These are phyloP conservation scores for Exidia glandulosa DNA, from an alignment of 768 basidiomycete species.

Conservation along the genomic window DNA sequence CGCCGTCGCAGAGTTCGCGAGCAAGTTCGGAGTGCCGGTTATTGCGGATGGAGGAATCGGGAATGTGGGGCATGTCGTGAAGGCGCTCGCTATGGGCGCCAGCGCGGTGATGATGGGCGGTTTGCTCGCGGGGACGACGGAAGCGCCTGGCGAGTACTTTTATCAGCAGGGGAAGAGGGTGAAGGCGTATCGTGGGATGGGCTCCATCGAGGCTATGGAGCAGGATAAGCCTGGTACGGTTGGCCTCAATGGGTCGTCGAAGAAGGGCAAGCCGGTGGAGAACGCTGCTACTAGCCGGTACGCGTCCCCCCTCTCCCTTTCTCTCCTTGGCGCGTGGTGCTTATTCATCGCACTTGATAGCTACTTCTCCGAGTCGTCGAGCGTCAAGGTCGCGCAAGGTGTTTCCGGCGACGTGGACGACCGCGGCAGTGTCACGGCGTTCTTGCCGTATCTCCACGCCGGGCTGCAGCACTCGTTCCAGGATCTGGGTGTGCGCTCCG, in stretches of 20 bases:
- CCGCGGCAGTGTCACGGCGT: slow-evolving; percentile 89
- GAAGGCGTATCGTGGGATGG: slow-evolving; percentile 99
- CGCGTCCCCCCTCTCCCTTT: no score
- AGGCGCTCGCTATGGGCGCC: slow-evolving; percentile 88
- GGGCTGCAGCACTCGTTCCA: slow-evolving; percentile 92
- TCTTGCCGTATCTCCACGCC: slow-evolving; percentile 73
- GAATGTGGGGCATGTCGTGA: slow-evolving; percentile 96
- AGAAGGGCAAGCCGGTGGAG: slow-evolving; percentile 44
- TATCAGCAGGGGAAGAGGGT: slow-evolving; percentile 98
- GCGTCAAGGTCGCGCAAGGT: slow-evolving; percentile 93
- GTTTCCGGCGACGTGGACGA: slow-evolving; percentile 96
- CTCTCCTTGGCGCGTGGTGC: no score
- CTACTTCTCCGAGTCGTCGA: slow-evolving; percentile 88
- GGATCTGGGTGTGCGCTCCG: slow-evolving; percentile 72
- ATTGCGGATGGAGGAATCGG: slow-evolving; percentile 93
- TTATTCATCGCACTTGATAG: no score
- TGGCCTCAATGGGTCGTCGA: slow-evolving; percentile 21
- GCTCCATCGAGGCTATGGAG: slow-evolving; percentile 89
- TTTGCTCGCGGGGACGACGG: slow-evolving; percentile 87
- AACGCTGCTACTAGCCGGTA: slow-evolving; percentile 95
- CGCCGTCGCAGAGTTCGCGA: slow-evolving; percentile 87
- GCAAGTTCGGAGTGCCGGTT: slow-evolving; percentile 89
- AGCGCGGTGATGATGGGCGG: slow-evolving; percentile 99
- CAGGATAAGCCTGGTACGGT: slow-evolving; percentile 42
- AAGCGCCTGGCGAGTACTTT: slow-evolving; percentile 98